Evolutionary conservation across 2,329 filamentous ascomycete species (phyloP).

Genomic region (Pezicula radicicola): DNA sequence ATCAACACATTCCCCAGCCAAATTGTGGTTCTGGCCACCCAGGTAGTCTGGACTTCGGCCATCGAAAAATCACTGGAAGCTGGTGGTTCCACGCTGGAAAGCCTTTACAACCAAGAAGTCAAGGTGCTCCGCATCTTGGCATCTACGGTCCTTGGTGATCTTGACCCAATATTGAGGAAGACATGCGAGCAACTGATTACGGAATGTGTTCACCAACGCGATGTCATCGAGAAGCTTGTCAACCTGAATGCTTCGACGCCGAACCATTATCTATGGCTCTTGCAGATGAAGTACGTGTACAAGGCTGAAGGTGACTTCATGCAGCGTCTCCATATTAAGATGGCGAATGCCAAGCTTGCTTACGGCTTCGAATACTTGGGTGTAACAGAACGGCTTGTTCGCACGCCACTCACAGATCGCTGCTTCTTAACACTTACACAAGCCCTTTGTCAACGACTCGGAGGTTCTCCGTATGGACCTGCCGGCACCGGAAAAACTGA

Average conservation of each 20-base stretch:
- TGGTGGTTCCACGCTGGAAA: constrained; percentile 66
- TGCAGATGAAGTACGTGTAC: constrained; percentile 97
- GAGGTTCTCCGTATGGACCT: constrained; percentile 94
- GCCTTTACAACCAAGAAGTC: constrained; percentile 78
- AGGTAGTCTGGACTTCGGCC: constrained; percentile 88
- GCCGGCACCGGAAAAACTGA: constrained; percentile 99
- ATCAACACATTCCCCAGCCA: constrained; percentile 86
- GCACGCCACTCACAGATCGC: constrained; percentile 93
- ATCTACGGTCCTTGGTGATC: constrained; percentile 82
- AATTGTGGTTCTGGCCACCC: constrained; percentile 90
- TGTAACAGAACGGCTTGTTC: constrained; percentile 91
- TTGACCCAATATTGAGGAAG: constrained; percentile 83
- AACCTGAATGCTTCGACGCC: constrained; percentile 70
- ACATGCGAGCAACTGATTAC: constrained; percentile 99
- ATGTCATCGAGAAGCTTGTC: constrained; percentile 84
- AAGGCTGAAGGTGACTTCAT: constrained; percentile 75
- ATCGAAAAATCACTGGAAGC: constrained; percentile 75
- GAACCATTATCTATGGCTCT: constrained; percentile 85
- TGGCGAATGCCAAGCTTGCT: constrained; percentile 92
- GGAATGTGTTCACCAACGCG: constrained; percentile 96
- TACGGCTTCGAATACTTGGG: constrained; percentile 99
- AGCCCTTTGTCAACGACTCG: constrained; percentile 88
- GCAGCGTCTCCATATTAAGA: constrained; percentile 83
- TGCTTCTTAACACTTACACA: constrained; percentile 98
- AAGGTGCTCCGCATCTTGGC: constrained; percentile 83